Evolutionary conservation across 169 alveolate species (phyloP).

Genomic region (Babesia gibsoni): DNA sequence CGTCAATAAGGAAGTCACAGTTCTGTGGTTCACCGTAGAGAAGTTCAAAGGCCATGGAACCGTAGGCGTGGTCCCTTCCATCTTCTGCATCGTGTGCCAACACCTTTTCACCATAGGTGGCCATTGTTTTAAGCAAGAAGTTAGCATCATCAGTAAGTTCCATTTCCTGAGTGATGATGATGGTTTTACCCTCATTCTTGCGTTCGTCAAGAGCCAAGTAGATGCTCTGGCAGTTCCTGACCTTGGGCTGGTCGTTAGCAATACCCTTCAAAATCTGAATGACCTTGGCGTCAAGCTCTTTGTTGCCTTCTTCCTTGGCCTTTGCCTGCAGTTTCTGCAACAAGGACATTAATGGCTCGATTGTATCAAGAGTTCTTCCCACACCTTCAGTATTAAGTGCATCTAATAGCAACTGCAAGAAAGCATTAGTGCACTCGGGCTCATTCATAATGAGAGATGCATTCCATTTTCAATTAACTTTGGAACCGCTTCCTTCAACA

Average conservation of each 20-base stretch:
- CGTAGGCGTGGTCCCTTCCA: constrained; percentile 70
- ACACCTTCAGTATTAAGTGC: constrained; percentile 68
- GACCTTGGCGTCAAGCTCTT: constrained; percentile 45
- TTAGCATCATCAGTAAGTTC: constrained; percentile 45
- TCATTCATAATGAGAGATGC: constrained; percentile 46
- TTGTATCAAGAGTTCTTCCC: constrained; percentile 65
- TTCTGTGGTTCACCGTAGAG: constrained; percentile 45
- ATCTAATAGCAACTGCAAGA: constrained; percentile 50
- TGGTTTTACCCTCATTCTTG: constrained; percentile 25
- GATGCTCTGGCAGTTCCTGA: constrained; percentile 69
- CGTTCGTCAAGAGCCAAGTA: constrained; percentile 63
- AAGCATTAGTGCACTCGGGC: constrained; percentile 45
- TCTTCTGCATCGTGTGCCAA: constrained; percentile 30
- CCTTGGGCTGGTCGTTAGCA: constrained; percentile 71
- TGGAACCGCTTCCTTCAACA: constrained; percentile 65
- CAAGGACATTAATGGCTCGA: constrained; percentile 49
- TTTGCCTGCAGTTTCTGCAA: constrained; percentile 56
- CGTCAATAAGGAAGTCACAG: constrained; percentile 25
- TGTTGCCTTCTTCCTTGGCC: constrained; percentile 51
- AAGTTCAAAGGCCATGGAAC: constrained; percentile 68
- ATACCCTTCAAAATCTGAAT: constrained; percentile 57
- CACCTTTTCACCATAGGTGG: constrained; percentile 22
- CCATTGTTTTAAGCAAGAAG: constrained; percentile 39
- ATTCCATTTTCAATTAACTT: constrained; percentile 42
- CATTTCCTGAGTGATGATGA: constrained; percentile 53